These are phyloP conservation scores for Erysimum cheiranthoides DNA, from an alignment of 345 rosid genomes.

Conservation along the genomic window DNA sequence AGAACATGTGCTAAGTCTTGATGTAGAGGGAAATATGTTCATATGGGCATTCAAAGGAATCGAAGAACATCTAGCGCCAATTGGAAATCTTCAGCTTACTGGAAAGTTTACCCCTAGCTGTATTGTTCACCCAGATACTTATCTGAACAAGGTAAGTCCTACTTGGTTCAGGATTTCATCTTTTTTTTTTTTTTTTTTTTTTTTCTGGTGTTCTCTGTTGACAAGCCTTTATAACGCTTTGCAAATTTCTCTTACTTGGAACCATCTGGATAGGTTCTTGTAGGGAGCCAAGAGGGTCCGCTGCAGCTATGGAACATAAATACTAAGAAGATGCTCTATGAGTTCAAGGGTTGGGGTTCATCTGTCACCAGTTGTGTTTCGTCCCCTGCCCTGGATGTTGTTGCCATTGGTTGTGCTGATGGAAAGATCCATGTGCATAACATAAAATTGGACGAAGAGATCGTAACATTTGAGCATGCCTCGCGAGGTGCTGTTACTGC, in stretches of 20 bases:
- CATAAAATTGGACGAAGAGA: constrained; percentile 72
- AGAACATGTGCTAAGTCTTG: constrained; percentile 79
- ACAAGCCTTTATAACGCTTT: not conserved
- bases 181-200: not conserved
- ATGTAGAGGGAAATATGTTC: constrained; percentile 71
- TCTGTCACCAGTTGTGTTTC: constrained; percentile 78
- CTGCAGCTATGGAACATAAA: constrained; percentile 96
- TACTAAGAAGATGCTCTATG: constrained; percentile 79
- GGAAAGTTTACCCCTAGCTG: constrained; percentile 71
- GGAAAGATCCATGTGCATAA: constrained; percentile 92
- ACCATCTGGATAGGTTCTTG: constrained; percentile 62
- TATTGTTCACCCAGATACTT: constrained; percentile 93
- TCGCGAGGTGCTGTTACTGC: constrained; percentile 84
- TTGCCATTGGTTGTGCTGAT: constrained; percentile 93
- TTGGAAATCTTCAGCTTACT: constrained; percentile 66
- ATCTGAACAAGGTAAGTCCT: constrained; percentile 76
- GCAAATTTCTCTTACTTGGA: constrained; percentile 21
- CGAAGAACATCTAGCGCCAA: constrained; percentile 61
- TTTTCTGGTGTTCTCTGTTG: not conserved
- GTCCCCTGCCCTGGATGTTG: constrained; percentile 94
- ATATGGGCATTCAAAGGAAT: constrained; percentile 85
- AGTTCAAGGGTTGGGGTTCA: constrained; percentile 87
- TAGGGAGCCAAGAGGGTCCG: constrained; percentile 86
- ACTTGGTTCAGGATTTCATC: not conserved
- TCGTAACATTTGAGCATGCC: constrained; percentile 78